A percentile compares a stretch with the other conserved stretches of the same genome.
Conservation (phyloP, 495 filamentous ascomycete species). For the Parathielavia hyrcaniae region DNA sequence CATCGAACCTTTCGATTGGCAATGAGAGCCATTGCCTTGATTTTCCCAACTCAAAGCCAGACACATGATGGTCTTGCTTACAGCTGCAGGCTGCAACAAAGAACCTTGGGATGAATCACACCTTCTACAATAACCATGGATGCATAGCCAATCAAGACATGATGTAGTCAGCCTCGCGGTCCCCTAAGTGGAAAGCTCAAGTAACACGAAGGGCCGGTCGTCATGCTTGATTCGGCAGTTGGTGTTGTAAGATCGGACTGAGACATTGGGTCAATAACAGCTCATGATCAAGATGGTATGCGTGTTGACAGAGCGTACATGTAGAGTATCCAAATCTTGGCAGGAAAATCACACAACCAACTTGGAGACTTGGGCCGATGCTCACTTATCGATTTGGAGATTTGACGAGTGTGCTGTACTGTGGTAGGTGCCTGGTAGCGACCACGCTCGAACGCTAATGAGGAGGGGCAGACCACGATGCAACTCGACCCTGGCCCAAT, state of each 20-base stretch:
- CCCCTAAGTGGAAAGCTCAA: background rate
- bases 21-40: no score
- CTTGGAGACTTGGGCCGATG: no score
- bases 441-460: background rate
- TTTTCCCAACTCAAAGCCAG: no score
- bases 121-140: slow-evolving; percentile 9
- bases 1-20: no score
- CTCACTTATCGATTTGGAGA: slow-evolving; percentile 3
- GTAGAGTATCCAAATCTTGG: background rate
- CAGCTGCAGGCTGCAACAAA: no score
- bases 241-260: background rate
- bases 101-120: background rate
- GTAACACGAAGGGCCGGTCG: slow-evolving; percentile 2
- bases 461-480: slow-evolving; percentile 9
- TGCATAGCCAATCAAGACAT: slow-evolving; percentile 1
- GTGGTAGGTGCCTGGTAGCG: background rate
- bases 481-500: slow-evolving; percentile 18
- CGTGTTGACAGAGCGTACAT: background rate
- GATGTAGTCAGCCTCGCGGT: background rate
- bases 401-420: background rate
- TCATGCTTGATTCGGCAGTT: slow-evolving; percentile 14
- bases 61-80: background rate
- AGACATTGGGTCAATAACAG: background rate
- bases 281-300: background rate
- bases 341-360: background rate